phyloP scores from a whole-genome alignment of 176 grass and related monocot species.

The Phoenix dactylifera region DNA sequence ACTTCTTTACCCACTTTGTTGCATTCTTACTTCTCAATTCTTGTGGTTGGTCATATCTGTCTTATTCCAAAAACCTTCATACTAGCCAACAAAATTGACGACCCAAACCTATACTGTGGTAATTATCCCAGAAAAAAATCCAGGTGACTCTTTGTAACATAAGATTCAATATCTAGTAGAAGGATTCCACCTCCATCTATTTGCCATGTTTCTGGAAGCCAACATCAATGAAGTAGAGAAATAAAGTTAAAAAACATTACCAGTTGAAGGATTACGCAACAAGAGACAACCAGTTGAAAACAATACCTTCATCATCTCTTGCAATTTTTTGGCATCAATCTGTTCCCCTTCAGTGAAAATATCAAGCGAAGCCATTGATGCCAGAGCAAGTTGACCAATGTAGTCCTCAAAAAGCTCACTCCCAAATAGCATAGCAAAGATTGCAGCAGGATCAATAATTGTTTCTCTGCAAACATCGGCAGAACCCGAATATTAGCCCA shows the following conservation, averaged over 20 bases:
- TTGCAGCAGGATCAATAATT: constrained; percentile 96
- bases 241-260: constrained; percentile 6
- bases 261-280: no score
- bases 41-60: neutral
- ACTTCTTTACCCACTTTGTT: neutral
- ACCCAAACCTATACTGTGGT: no score
- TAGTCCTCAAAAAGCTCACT: constrained; percentile 97
- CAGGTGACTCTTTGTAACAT: no score
- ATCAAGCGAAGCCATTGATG: constrained; percentile 93
- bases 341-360: constrained; percentile 67
- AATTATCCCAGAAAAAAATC: no score
- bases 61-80: neutral
- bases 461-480: constrained; percentile 48
- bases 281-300: constrained; percentile 16
- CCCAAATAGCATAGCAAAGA: constrained; percentile 96
- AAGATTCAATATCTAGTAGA: no score
- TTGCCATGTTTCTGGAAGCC: no score
- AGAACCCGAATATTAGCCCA: constrained; percentile 22
- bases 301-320: constrained; percentile 76
- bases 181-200: no score
- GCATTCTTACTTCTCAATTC: neutral
- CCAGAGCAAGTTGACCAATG: constrained; percentile 96
- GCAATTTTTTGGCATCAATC: constrained; percentile 62
- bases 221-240: no score
- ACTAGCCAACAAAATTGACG: no score